Evolutionary conservation across 306 rosid genomes (phyloP), one percentile per base, ranked within the genome.

Genomic region (Acacia crassicarpa): DNA sequence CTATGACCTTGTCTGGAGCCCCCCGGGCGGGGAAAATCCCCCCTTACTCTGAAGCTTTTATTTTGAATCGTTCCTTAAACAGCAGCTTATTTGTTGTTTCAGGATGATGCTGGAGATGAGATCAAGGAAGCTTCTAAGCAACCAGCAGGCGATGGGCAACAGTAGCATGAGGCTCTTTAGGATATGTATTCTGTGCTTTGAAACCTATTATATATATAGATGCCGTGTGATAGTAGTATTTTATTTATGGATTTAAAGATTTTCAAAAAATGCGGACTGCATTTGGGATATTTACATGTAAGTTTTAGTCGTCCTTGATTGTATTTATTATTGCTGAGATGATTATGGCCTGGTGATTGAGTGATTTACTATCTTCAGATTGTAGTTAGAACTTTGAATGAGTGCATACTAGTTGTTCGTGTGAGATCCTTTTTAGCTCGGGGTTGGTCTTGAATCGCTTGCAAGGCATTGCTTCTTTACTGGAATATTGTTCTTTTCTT

Each of bases 101-200:
- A 94, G 98, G 98, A 94, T 75, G 98, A 94, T 19, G 92, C 97
- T 16, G 98, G 97, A 14, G 97, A 94, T 46, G 98, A 94, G 85
- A 92, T 92, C 81, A 94, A 94, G 91, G 98, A 94, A 83, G 87
- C 98, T 71, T 84, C 98, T 43, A 92, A 94, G 82, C 96, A 84
- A 25, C 95, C 87, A 75, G 77, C 97, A 8, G 90, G 78, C 25
- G 97, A 92, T 27, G 86, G 89, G 32, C 90, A 86, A 85, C 75
- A 87, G 88, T 91, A 80, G 82, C 35, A 32, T 71, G 79, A 73
- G 63, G 54, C 67, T 83, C 83, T 67, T 16, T 76, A 69, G 90
- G 86, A 84, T 80, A 30, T 84, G 89, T 76, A 56, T 84, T 82
- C 56, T 81, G 86, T 87, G 86, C 85, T 84, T 77, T 81, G 51